A percentile compares a stretch with the other conserved stretches of the same genome.
Conservation (phyloP, 305 asterid species). For the Solanum hybrid region DNA sequence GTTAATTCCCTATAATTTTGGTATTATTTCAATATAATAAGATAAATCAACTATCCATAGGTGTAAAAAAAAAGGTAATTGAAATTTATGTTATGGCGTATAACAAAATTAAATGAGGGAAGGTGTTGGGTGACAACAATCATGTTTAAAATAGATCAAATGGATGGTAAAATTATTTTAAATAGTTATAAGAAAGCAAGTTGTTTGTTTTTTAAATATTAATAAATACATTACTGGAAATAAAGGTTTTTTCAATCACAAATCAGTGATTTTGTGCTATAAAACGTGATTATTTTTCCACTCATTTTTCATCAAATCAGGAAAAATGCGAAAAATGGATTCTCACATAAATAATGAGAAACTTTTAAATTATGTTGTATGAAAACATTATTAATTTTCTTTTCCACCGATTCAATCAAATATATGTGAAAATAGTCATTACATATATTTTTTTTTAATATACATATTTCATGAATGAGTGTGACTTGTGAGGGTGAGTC, state of each 20-base stretch:
- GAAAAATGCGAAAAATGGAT: too few relatives aligned
- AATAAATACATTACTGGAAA: too few relatives aligned
- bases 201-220: not conserved
- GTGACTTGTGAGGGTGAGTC: not conserved
- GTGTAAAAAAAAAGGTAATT: not conserved
- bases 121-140: not conserved
- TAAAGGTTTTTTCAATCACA: too few relatives aligned
- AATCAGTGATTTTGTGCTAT: not conserved
- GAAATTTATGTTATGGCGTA: not conserved
- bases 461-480: not conserved
- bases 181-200: not conserved
- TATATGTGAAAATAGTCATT: not conserved
- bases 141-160: not conserved
- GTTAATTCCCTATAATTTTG: not conserved
- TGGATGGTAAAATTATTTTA: not conserved
- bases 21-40: not conserved
- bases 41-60: not conserved
- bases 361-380: too few relatives aligned
- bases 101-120: not conserved
- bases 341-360: too few relatives aligned
- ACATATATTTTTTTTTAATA: too few relatives aligned
- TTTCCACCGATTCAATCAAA: too few relatives aligned
- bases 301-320: not conserved
- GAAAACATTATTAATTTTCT: too few relatives aligned
- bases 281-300: not conserved